These are phyloP conservation scores for Candida morakotiae DNA, from an alignment of 805 yeast species.

Conservation along the genomic window DNA sequence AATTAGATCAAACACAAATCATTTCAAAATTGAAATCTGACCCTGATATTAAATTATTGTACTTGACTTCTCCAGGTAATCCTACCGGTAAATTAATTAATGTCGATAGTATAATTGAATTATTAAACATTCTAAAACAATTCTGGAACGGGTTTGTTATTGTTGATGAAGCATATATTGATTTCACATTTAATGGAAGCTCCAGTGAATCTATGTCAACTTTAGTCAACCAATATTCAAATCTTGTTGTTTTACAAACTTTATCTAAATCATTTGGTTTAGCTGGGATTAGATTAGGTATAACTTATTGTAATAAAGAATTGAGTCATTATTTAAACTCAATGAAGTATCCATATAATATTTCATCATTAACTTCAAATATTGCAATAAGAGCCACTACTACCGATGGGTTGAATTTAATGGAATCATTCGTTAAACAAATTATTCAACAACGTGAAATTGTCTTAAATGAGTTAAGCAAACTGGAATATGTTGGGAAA, in stretches of 20 bases:
- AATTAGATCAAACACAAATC: conserved; percentile 54
- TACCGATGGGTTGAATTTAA: conserved; percentile 47
- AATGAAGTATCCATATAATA: conserved; percentile 95
- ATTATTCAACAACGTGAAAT: conserved; percentile 54
- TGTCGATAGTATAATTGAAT: conserved; percentile 25
- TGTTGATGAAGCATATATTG: conserved; percentile 94
- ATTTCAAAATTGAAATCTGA: conserved; percentile 51
- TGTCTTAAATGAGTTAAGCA: conserved; percentile 50
- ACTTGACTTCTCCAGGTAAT: conserved; percentile 94
- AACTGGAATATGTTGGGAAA: conserved; percentile 62
- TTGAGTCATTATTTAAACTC: conserved; percentile 72
- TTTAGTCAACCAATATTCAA: conserved; percentile 75
- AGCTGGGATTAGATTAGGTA: conserved; percentile 90
- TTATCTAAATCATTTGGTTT: conserved; percentile 92
- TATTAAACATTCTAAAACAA: conserved; percentile 45
- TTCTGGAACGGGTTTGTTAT: conserved; percentile 75
- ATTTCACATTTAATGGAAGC: conserved; percentile 60
- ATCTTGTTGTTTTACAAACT: conserved; percentile 86
- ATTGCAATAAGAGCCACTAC: conserved; percentile 72
- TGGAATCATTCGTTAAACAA: conserved; percentile 50
- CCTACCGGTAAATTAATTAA: conserved; percentile 77
- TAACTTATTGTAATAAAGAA: conserved; percentile 61
- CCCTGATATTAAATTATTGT: conserved; percentile 64
- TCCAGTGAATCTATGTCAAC: conserved; percentile 54
- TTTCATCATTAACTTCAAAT: conserved; percentile 74